Conservation (phyloP, 768 basidiomycete genomes). For the Collybia nuda region DNA sequence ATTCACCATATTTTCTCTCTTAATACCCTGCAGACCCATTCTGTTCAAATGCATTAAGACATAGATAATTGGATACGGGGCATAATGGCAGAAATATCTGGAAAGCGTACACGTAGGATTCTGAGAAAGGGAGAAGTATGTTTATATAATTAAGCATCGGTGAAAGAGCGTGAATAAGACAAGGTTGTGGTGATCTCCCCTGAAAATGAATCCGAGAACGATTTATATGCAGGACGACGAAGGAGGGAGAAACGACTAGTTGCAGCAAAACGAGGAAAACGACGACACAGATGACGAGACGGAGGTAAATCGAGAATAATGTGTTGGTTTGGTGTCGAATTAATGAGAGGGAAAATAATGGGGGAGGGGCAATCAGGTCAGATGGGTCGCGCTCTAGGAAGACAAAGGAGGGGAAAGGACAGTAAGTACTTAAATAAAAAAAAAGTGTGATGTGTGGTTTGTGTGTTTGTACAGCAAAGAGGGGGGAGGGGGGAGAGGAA, state of each 20-base stretch:
- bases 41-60: constrained; percentile 1
- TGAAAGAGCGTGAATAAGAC: background rate
- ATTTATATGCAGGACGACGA: constrained; percentile 17
- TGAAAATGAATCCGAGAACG: constrained; percentile 7
- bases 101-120: constrained; percentile 1
- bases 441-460: background rate
- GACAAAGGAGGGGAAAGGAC: background rate
- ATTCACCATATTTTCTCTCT: too few species aligned
- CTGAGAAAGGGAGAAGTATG: background rate
- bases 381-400: background rate
- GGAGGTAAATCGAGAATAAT: constrained; percentile 15
- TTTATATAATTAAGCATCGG: background rate
- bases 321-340: constrained; percentile 9
- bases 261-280: constrained; percentile 41
- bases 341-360: constrained; percentile 16
- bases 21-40: too few species aligned
- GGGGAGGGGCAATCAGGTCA: background rate
- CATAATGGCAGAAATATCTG: background rate
- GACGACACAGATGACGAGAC: constrained; percentile 33
- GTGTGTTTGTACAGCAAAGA: background rate
- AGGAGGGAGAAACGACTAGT: constrained; percentile 21
- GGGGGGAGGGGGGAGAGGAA: background rate
- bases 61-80: constrained; percentile 4
- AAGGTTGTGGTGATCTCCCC: background rate
- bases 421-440: background rate